Evolutionary conservation across 2,329 filamentous ascomycete genomes (phyloP), one percentile per base, ranked within the genome.

Genomic region (Fusarium proliferatum): DNA sequence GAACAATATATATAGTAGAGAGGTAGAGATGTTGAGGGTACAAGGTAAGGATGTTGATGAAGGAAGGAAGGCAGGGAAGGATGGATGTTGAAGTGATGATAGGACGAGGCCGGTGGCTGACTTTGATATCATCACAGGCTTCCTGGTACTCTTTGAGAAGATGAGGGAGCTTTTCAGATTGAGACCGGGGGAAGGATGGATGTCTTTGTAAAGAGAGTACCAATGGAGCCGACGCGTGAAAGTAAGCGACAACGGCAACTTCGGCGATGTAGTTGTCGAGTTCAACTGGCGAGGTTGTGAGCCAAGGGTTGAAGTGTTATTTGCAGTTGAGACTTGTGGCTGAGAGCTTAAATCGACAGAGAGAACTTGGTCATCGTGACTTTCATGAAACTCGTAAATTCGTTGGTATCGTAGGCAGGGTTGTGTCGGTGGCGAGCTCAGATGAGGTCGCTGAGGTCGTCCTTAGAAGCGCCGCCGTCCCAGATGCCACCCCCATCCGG

Each of bases 81-180:
- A 23, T 43, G 33, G 33, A 33, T 33, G 10, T 30, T 30, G 30
- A 30, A 30, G 30, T 11, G 30, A 30, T 30, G 30, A 30, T 30
- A 30, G 30, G 30, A 3, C 11, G 4, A 30, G 10, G 30, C 30
- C 30, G 30, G 11, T 30, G 87, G 21, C 87, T 87, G 26, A 88
- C 86, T 57, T 88, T 90, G 12, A 90, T 81, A 19, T 89, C 84
- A 16, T 83, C 82, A 36, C 88, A 88, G 9, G 85, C 82, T 2
- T 82, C 77, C 16, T 85, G 80, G 74, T 91, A 92, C 9, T 84
- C 72, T 36, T 81, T 81, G 2, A 90, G 85, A 3, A 89, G 76
- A 1, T 81, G 73, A 5, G 86, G 85, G 52, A 95, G 85, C 2
- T 83, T 78, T 1, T 78, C 63, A 3, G 83, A 30, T 45, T 3